A percentile compares a stretch with the other conserved stretches of the same genome.
Evolutionary conservation across 1,139 yeast species (phyloP).

Genomic region (Tardiomyces digboiensis): DNA sequence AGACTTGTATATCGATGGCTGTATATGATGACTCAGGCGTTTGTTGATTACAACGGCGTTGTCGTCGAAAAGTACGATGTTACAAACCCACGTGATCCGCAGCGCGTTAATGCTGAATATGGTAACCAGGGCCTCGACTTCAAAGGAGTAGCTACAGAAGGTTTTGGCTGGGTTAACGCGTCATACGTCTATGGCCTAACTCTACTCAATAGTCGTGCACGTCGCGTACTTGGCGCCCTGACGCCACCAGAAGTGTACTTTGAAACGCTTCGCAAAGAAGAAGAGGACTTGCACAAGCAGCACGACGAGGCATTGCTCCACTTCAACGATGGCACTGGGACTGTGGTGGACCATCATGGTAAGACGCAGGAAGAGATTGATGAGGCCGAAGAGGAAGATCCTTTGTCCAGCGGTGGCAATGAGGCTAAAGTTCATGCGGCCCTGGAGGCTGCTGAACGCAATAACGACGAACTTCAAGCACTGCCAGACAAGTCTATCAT

Average conservation of each 20-base stretch:
- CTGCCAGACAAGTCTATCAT: too few species aligned
- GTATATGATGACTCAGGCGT: conserved; percentile 81
- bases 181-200: conserved; percentile 60
- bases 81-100: conserved; percentile 74
- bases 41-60: conserved; percentile 90
- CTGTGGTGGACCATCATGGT: neutral
- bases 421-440: neutral
- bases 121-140: conserved; percentile 95
- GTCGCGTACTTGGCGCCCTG: conserved; percentile 71
- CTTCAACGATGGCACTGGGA: neutral
- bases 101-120: conserved; percentile 90
- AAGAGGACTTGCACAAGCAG: neutral
- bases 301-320: neutral
- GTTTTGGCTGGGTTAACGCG: conserved; percentile 37
- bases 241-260: conserved; percentile 74
- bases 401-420: neutral
- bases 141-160: conserved; percentile 93
- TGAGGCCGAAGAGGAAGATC: neutral
- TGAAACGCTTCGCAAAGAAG: neutral
- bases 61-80: conserved; percentile 96
- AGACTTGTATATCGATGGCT: conserved; percentile 84
- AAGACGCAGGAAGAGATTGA: neutral
- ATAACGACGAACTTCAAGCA: too few species aligned
- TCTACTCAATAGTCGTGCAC: conserved; percentile 57
- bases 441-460: neutral